phyloP scores from a whole-genome alignment of 2,329 filamentous ascomycete species.

The Tolypocladium paradoxum region DNA sequence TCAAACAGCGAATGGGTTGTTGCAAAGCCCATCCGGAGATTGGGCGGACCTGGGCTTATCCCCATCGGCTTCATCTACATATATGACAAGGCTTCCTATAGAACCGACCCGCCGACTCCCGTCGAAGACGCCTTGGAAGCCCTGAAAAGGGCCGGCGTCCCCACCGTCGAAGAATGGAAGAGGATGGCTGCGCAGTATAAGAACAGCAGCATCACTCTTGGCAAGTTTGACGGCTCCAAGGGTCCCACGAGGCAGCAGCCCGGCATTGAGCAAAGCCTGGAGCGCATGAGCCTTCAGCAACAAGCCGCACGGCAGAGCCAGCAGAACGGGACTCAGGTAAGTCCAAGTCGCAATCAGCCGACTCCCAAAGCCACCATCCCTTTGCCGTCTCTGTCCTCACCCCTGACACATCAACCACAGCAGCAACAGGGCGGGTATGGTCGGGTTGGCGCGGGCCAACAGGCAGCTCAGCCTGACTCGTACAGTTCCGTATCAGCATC shows the following conservation, averaged over 20 bases:
- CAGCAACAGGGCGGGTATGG: neutral
- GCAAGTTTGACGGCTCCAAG: constrained; percentile 64
- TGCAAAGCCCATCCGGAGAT: constrained; percentile 91
- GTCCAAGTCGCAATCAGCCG: constrained; percentile 1
- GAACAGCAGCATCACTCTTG: constrained; percentile 94
- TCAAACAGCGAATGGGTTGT: constrained; percentile 99
- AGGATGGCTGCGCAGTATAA: constrained; percentile 99
- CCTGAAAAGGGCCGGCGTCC: constrained; percentile 79
- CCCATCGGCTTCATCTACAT: constrained; percentile 96
- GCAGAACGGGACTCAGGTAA: constrained; percentile 16
- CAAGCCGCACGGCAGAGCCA: constrained; percentile 14
- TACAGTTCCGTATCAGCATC: constrained; percentile 30
- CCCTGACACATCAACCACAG: neutral
- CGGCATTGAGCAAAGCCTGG: constrained; percentile 56
- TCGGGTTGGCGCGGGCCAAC: constrained; percentile 2
- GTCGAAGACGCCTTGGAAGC: constrained; percentile 77
- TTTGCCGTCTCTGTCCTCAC: neutral
- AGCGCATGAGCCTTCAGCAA: constrained; percentile 63
- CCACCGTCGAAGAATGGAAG: constrained; percentile 97
- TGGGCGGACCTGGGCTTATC: constrained; percentile 92
- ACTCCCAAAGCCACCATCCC: neutral
- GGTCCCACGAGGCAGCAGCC: constrained; percentile 27
- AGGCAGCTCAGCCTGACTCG: constrained; percentile 24
- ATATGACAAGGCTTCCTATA: constrained; percentile 49
- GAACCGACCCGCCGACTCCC: constrained; percentile 66